These are phyloP conservation scores for Apiospora koreana DNA, from an alignment of 2,329 filamentous ascomycete genomes.

Conservation along the genomic window DNA sequence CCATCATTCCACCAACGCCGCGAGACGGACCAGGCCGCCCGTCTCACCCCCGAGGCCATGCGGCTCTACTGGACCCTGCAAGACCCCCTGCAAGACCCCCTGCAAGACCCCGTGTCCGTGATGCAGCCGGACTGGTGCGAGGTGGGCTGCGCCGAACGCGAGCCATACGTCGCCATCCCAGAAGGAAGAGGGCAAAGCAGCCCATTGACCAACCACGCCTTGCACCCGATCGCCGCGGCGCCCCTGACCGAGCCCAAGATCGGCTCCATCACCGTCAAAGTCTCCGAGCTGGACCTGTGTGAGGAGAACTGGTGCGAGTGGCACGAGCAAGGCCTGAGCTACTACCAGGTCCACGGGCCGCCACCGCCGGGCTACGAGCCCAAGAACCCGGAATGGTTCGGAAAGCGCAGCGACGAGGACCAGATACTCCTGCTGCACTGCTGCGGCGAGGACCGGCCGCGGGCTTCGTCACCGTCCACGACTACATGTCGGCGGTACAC, in stretches of 20 bases:
- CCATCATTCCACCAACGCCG: not conserved
- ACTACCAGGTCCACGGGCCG: not conserved
- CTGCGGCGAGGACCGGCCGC: not conserved
- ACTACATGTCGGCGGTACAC: slow-evolving; percentile 14
- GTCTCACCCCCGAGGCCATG: not conserved
- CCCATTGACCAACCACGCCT: not conserved
- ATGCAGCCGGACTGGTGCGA: slow-evolving; percentile 2
- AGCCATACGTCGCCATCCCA: not conserved
- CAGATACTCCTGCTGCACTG: not conserved
- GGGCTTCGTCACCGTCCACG: slow-evolving; percentile 6
- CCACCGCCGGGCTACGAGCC: not conserved
- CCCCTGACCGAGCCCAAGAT: slow-evolving; percentile 3
- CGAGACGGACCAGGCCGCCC: not conserved
- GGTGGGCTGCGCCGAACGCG: not conserved
- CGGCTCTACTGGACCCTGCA: not conserved
- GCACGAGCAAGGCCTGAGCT: not conserved
- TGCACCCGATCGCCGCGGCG: not conserved
- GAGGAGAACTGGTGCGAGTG: not conserved
- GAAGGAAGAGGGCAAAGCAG: not conserved
- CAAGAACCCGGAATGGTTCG: not conserved
- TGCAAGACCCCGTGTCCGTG: not conserved
- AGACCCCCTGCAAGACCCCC: not conserved
- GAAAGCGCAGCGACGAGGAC: not conserved
- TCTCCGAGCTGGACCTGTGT: not conserved
- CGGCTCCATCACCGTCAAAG: not conserved